These are phyloP conservation scores for Sporothrix brasiliensis DNA, from an alignment of 2,329 filamentous ascomycete species.

Conservation along the genomic window DNA sequence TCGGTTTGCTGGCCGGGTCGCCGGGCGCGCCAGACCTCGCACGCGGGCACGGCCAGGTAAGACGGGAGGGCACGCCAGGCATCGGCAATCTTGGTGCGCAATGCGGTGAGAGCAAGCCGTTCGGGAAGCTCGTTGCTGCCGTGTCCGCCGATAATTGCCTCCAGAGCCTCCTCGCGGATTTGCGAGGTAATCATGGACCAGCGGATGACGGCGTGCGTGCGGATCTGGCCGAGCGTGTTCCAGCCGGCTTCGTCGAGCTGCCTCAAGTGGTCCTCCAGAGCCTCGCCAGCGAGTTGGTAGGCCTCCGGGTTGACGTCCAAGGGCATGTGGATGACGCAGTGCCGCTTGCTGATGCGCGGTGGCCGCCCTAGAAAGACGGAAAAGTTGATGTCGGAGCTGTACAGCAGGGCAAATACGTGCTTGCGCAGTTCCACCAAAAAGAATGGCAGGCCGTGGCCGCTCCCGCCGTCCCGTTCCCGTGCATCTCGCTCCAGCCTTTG, in stretches of 20 bases:
- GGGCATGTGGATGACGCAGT: constrained; percentile 57
- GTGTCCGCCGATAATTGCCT: constrained; percentile 21
- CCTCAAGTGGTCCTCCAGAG: constrained; percentile 39
- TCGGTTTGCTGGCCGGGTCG: constrained; percentile 26
- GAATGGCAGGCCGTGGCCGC: constrained; percentile 12
- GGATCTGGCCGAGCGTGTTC: constrained; percentile 49
- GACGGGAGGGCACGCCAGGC: constrained; percentile 26
- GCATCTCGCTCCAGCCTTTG: constrained; percentile 19
- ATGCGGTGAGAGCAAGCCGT: background rate
- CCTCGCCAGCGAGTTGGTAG: constrained; percentile 41
- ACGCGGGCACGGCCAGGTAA: constrained; percentile 18
- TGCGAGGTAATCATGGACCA: constrained; percentile 31
- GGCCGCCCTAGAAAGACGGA: constrained; percentile 59
- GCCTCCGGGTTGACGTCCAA: constrained; percentile 50
- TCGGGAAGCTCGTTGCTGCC: background rate
- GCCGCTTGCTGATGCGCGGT: constrained; percentile 56
- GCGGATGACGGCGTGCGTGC: constrained; percentile 37
- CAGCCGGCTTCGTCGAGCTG: constrained; percentile 55
- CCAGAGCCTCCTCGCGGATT: constrained; percentile 30
- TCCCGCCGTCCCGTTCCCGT: background rate
- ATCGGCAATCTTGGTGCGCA: constrained; percentile 13
- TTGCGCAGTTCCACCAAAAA: constrained; percentile 31
- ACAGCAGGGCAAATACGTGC: constrained; percentile 28
- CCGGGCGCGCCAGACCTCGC: constrained; percentile 11
- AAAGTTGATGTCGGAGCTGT: constrained; percentile 52